Base-by-base conservation (phyloP, 495 filamentous ascomycete genomes). In the Penicillium odoratum region DNA sequence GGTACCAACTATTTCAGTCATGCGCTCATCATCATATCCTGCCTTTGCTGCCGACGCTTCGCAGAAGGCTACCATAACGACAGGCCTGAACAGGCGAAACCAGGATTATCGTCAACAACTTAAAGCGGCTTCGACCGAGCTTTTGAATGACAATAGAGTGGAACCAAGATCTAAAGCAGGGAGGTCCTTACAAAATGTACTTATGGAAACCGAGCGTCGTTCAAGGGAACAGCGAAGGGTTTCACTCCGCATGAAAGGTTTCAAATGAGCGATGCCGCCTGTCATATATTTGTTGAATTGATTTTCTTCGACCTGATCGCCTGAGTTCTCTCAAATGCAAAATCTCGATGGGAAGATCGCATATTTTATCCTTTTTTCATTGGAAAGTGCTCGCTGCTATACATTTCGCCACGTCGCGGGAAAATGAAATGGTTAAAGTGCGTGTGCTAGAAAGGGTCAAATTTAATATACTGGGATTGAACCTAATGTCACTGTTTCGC, bases 71-170 rank as follows among this genome's bases (percentile, higher is more conserved):
- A 51, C 40, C 7, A 18, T 26, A 28, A 18, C 42, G 7, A 51
- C 18, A 38, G 33, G 9, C 8, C 33, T 10, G 33, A 48, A 45
- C 11, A 25, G 3, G 10, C 49, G 10, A 53, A 28, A 48, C n/a
- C 29, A 30, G 16, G 38, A 34, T 7, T 59, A 59, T 36, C 45
- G 28, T 29, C 51, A 46, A 29, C 51, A 54, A 29, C 51, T 59
- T 1, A 52, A 45, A 16, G 46, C 28, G 5, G 51, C 57, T 26
- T 59, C 57, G 2, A 59, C 45, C 1, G 57, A 48, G 11, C 51
- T 59, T 10, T 21, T 59, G n/a, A 59, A 59, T n/a, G 57, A 59
- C 5, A 26, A 59, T 1, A 48, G 57, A n/a, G 51, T 59, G 9
- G 57, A 51, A 28, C 11, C 51, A 5, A 51, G 51, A 8, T 59